Conservation (phyloP, 345 rosid genomes). For the Eucalyptus globulus region DNA sequence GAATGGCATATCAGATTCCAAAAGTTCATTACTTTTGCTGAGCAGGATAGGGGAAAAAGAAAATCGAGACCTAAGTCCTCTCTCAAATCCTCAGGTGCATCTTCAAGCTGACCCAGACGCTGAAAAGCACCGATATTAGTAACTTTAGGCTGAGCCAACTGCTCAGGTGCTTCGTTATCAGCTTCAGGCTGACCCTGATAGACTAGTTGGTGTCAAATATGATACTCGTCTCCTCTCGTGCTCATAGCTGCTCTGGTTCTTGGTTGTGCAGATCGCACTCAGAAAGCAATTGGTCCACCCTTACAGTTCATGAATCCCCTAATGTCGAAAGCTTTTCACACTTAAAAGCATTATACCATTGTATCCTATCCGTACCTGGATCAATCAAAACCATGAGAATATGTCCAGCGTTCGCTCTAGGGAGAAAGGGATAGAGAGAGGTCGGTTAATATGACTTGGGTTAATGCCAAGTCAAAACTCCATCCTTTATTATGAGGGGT, state of each 20-base stretch:
- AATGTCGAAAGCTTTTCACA: too few relatives aligned
- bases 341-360: neutral
- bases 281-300: neutral
- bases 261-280: neutral
- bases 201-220: neutral
- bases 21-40: neutral
- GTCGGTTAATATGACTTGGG: neutral
- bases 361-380: neutral
- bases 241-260: neutral
- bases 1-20: neutral
- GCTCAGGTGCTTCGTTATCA: neutral
- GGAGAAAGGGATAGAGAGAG: neutral
- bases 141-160: neutral
- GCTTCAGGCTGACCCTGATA: neutral
- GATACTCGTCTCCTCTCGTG: neutral
- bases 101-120: neutral
- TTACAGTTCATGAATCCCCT: neutral
- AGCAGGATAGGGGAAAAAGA: neutral
- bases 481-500: neutral
- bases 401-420: neutral
- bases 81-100: neutral
- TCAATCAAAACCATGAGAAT: neutral
- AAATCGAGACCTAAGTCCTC: neutral
- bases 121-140: neutral
- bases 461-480: accelerated